Percentiles rank a stretch among this genome's conserved stretches.
Conservation (phyloP, 257 asterid species). For the Solanum phureja region DNA sequence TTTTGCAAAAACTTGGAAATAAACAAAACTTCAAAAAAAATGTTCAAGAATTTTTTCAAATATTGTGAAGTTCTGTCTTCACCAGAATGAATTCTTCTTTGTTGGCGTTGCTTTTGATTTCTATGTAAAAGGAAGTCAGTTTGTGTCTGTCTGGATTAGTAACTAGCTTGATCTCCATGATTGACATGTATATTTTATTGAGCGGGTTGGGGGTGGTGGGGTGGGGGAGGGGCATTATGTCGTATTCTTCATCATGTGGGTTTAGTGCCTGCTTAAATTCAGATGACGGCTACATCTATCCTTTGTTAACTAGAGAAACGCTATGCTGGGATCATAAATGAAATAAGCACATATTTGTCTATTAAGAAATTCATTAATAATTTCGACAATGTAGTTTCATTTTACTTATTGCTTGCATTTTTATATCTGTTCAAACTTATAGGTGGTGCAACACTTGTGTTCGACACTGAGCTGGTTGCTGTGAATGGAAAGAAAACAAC, state of each 20-base stretch:
- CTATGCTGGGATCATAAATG: neutral
- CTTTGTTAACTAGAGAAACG: neutral
- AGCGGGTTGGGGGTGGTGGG: neutral
- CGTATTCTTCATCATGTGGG: neutral
- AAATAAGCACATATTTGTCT: neutral
- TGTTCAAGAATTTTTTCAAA: neutral
- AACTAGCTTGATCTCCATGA: neutral
- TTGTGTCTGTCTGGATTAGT: neutral
- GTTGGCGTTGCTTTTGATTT: neutral
- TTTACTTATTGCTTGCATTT: neutral
- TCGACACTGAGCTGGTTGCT: conserved; percentile 87
- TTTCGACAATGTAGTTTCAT: neutral
- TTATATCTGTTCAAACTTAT: conserved; percentile 2
- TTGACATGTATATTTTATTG: neutral
- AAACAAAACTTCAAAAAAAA: neutral
- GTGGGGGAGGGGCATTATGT: neutral
- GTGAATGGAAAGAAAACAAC: conserved; percentile 72
- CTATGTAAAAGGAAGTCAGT: neutral
- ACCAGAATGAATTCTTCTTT: neutral
- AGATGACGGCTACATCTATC: neutral
- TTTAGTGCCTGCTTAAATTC: neutral
- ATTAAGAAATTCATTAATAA: neutral
- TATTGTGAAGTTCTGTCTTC: no score
- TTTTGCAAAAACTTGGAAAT: neutral
- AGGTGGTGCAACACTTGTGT: conserved; percentile 95